phyloP scores from a whole-genome alignment of 2,329 filamentous ascomycete genomes.

The Sporothrix humicola region DNA sequence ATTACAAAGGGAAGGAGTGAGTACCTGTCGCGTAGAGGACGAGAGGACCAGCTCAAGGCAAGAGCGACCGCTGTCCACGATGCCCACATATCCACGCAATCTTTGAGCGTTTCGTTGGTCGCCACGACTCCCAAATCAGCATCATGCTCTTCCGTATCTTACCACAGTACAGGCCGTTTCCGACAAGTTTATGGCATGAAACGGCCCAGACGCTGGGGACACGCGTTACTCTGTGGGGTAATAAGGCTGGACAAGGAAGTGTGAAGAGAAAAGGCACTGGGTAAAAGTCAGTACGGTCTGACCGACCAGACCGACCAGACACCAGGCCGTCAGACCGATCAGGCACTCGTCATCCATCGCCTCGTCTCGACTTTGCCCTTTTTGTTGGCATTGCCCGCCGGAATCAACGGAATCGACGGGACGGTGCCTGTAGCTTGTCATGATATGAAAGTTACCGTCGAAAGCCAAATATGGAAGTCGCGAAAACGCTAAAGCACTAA shows the following conservation, averaged over 20 bases:
- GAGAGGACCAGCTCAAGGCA: background rate
- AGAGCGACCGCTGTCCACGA: background rate
- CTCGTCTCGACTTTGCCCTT: background rate
- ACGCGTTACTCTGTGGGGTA: constrained; percentile 9
- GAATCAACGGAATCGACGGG: constrained; percentile 22
- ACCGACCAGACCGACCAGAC: no score
- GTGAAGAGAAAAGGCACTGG: background rate
- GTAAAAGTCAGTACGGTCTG: background rate
- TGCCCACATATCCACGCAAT: background rate
- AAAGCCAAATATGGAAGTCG: no score
- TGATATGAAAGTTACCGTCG: no score
- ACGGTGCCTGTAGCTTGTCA: background rate
- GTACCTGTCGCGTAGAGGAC: background rate
- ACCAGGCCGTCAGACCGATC: background rate
- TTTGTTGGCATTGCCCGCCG: constrained; percentile 9
- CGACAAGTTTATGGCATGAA: background rate
- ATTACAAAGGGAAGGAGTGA: background rate
- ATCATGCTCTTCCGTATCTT: background rate
- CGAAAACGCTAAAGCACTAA: background rate
- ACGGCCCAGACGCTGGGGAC: constrained; percentile 12
- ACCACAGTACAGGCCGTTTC: no score
- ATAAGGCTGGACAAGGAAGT: background rate
- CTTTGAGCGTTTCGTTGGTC: background rate
- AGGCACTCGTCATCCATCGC: background rate
- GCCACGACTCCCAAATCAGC: background rate